phyloP scores from a whole-genome alignment of 1,139 yeast genomes.

The Saccharomyces hybrid region DNA sequence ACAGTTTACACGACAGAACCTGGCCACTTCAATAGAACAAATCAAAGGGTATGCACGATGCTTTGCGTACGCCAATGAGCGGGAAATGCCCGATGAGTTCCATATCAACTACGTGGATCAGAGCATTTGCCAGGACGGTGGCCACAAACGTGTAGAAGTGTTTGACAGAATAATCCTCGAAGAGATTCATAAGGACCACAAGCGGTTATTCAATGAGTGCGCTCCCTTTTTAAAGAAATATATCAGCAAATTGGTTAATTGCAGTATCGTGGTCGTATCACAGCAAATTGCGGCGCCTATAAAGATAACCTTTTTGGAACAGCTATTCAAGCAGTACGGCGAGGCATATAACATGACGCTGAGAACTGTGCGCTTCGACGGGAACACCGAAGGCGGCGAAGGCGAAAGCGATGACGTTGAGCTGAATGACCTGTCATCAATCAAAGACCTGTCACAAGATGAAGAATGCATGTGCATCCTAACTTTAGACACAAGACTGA shows the following conservation, averaged over 20 bases:
- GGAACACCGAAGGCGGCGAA: neutral
- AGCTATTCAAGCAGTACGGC: neutral
- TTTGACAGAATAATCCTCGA: neutral
- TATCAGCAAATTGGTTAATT: neutral
- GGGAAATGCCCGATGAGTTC: neutral
- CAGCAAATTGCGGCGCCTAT: neutral
- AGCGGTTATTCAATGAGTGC: neutral
- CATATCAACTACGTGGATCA: neutral
- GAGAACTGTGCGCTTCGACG: neutral
- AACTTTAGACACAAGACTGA: neutral
- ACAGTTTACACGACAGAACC: neutral
- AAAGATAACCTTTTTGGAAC: neutral
- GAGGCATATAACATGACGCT: neutral
- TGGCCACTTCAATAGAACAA: constrained; percentile 4
- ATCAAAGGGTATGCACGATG: neutral
- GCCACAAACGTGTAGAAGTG: neutral
- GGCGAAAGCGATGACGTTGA: neutral
- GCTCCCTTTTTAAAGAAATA: neutral
- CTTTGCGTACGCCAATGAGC: constrained; percentile 1
- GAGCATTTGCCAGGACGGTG: neutral
- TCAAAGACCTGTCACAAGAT: neutral
- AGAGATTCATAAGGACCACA: neutral
- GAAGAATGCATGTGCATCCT: neutral
- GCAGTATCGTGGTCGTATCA: neutral
- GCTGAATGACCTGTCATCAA: neutral